Conservation (phyloP, 73 alveolate species). For the Tetrahymena thermophila region DNA sequence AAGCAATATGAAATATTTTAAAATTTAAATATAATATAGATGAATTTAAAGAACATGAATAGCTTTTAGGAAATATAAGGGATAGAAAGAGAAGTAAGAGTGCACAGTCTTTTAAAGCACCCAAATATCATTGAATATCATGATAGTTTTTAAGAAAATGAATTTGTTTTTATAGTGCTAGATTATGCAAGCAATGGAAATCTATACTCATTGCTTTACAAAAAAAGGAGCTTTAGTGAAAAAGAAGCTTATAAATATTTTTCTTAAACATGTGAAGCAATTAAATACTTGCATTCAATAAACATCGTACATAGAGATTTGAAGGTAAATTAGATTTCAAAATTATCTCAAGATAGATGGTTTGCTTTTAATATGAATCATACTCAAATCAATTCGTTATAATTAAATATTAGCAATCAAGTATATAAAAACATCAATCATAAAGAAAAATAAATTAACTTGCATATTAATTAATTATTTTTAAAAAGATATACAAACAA, state of each 20-base stretch:
- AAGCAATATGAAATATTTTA: background rate
- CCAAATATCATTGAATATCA: slow-evolving; percentile 16
- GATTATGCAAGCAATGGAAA: slow-evolving; percentile 45
- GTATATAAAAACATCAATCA: no score
- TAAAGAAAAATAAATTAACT: no score
- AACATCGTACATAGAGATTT: slow-evolving; percentile 39
- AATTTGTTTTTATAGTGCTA: slow-evolving; percentile 28
- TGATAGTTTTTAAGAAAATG: slow-evolving; percentile 38
- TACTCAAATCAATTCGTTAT: background rate
- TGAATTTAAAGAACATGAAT: slow-evolving; percentile 11
- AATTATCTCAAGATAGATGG: background rate
- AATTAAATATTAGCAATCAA: no score
- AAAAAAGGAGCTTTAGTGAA: slow-evolving; percentile 25
- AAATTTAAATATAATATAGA: background rate
- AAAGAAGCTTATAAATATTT: slow-evolving; percentile 46
- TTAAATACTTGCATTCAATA: slow-evolving; percentile 27
- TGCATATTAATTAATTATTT: no score
- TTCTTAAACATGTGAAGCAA: slow-evolving; percentile 30
- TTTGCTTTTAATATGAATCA: no score
- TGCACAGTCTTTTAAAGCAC: slow-evolving; percentile 14
- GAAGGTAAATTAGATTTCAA: slow-evolving; percentile 1
- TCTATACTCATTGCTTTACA: slow-evolving; percentile 31
- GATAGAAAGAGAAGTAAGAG: slow-evolving; percentile 39
- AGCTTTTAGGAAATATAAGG: slow-evolving; percentile 32
- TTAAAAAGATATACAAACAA: no score